Evolutionary conservation across 1,284 basidiomycete species (phyloP).

Genomic region (Sporisorium iseilematis-ciliati): DNA sequence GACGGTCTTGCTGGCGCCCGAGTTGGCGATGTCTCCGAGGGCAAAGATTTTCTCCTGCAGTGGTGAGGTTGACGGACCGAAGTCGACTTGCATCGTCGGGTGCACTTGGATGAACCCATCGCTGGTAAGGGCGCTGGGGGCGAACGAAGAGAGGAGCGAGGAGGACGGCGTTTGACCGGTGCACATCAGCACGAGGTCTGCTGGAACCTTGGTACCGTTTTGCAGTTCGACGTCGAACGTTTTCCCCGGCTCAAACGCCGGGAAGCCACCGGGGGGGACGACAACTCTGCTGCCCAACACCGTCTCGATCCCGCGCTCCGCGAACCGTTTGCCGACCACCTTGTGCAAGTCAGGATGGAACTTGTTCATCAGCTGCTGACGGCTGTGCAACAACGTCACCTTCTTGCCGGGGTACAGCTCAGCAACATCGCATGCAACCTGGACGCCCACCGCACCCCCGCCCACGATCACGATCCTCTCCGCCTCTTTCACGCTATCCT

Average conservation of each 20-base stretch:
- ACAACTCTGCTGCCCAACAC: constrained; percentile 27
- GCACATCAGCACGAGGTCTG: constrained; percentile 47
- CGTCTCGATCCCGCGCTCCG: constrained; percentile 11
- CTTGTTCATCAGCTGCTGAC: constrained; percentile 46
- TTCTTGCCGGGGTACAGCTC: constrained; percentile 50
- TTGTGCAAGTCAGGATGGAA: constrained; percentile 40
- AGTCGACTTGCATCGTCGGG: constrained; percentile 43
- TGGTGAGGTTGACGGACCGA: not conserved
- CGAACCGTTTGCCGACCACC: constrained; percentile 26
- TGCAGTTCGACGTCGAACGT: constrained; percentile 29
- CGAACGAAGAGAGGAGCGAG: constrained; percentile 19
- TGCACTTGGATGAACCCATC: constrained; percentile 46
- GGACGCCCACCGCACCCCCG: constrained; percentile 67
- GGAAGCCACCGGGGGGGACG: constrained; percentile 27
- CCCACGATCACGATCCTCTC: constrained; percentile 64
- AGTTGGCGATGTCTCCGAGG: constrained; percentile 42
- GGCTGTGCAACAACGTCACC: constrained; percentile 51
- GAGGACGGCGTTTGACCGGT: constrained; percentile 54
- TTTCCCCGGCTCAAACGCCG: constrained; percentile 11
- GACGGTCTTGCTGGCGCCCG: constrained; percentile 45
- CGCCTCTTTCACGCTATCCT: constrained; percentile 52
- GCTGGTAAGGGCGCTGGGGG: constrained; percentile 21
- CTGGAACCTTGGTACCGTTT: constrained; percentile 23
- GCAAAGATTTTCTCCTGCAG: constrained; percentile 26
- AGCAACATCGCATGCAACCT: constrained; percentile 64